These are phyloP conservation scores for Candida germanica DNA, from an alignment of 805 yeast species.

Conservation along the genomic window DNA sequence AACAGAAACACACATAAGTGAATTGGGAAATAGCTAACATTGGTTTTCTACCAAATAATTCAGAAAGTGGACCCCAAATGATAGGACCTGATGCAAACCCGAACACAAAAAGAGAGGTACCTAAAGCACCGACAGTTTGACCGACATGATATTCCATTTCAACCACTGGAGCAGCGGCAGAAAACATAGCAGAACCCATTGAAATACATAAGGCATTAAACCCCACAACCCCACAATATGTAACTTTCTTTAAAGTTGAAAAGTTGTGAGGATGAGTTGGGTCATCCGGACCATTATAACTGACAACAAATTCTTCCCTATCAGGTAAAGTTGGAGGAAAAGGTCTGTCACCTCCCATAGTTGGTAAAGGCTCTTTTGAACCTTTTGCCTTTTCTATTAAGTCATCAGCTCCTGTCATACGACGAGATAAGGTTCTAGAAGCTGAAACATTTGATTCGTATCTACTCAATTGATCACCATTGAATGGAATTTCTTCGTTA, in stretches of 20 bases:
- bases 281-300: constrained; percentile 75
- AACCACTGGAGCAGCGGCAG: constrained; percentile 55
- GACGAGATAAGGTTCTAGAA: constrained; percentile 20
- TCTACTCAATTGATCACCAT: constrained; percentile 22
- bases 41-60: constrained; percentile 35
- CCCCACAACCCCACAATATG: constrained; percentile 25
- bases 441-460: constrained; percentile 21
- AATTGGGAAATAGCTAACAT: constrained; percentile 44
- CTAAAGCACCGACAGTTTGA: constrained; percentile 65
- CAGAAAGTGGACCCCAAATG: constrained; percentile 56
- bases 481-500: constrained; percentile 10
- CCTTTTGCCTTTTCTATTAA: constrained; percentile 25
- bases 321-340: constrained; percentile 63
- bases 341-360: constrained; percentile 65
- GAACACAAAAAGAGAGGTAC: constrained; percentile 76
- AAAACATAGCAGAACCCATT: constrained; percentile 82
- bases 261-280: constrained; percentile 82
- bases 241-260: constrained; percentile 37
- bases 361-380: constrained; percentile 29
- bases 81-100: constrained; percentile 95
- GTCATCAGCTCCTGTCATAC: constrained; percentile 26
- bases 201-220: constrained; percentile 44
- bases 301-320: constrained; percentile 56
- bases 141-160: constrained; percentile 55
- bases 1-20: constrained; percentile 38